Conservation (phyloP, 2,329 filamentous ascomycete species). For the Xylariales sp. region DNA sequence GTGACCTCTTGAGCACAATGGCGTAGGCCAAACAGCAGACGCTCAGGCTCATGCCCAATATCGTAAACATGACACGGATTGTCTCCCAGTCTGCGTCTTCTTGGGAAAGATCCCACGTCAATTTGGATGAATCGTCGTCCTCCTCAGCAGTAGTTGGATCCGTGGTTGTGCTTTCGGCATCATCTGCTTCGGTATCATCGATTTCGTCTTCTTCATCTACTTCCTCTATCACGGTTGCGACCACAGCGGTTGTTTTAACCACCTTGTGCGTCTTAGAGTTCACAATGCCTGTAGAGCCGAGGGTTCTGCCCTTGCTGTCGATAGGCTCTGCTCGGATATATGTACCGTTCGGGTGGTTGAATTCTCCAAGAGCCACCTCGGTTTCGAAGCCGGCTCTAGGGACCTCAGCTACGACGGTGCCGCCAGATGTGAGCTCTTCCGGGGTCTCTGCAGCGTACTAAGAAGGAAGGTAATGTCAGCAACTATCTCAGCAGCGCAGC, state of each 20-base stretch:
- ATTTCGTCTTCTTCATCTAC: too few relatives aligned
- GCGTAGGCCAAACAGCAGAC: not conserved
- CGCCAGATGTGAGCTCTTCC: slow-evolving; percentile 6
- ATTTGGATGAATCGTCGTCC: not conserved
- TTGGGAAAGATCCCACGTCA: not conserved
- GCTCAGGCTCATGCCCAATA: slow-evolving; percentile 1
- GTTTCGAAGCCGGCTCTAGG: slow-evolving; percentile 9
- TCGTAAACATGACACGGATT: not conserved
- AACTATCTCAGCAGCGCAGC: not conserved
- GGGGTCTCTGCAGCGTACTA: slow-evolving; percentile 7
- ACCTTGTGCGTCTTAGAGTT: slow-evolving; percentile 4
- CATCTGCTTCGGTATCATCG: not conserved
- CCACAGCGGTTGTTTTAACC: not conserved
- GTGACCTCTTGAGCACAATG: not conserved
- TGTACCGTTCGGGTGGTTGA: not conserved
- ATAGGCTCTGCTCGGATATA: slow-evolving; percentile 11
- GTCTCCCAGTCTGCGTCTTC: slow-evolving; percentile 1
- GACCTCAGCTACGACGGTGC: slow-evolving; percentile 9
- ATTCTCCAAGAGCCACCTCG: not conserved
- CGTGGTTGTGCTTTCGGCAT: too few relatives aligned
- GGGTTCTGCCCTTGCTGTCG: slow-evolving; percentile 7
- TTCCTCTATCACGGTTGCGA: not conserved
- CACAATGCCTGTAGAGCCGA: slow-evolving; percentile 11
- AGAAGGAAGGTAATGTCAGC: not conserved
- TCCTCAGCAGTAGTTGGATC: too few relatives aligned